Evolutionary conservation across 164 flowering plant genomes (phyloP).

Genomic region (Umbilicus rupestris): DNA sequence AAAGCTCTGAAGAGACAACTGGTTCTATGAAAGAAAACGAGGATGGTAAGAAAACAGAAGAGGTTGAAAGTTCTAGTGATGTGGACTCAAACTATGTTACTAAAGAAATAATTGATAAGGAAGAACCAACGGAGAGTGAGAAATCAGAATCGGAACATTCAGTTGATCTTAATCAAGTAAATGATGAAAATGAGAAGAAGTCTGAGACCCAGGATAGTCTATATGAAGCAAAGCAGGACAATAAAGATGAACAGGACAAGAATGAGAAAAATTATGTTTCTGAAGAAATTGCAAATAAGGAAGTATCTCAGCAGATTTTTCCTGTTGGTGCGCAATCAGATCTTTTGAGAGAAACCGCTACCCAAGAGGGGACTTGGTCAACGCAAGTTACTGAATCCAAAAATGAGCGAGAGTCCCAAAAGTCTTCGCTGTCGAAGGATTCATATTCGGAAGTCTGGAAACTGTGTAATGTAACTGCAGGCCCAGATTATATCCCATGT

Average conservation of each 20-base stretch:
- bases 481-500: conserved; percentile 91
- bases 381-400: conserved; percentile 60
- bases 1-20: conserved; percentile 13
- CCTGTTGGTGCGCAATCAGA: conserved; percentile 57
- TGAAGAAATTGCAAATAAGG: conserved; percentile 27
- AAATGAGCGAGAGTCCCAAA: conserved; percentile 45
- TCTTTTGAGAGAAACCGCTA: conserved; percentile 41
- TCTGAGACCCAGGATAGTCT: conserved; percentile 24
- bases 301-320: conserved; percentile 25
- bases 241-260: conserved; percentile 25
- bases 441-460: conserved; percentile 36
- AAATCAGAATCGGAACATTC: conserved; percentile 16
- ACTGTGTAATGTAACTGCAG: conserved; percentile 74
- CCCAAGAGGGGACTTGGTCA: conserved; percentile 41
- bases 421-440: conserved; percentile 19
- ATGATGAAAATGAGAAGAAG: conserved; percentile 13
- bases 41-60: conserved; percentile 7
- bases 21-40: conserved; percentile 18
- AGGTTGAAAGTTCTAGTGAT: conserved; percentile 11
- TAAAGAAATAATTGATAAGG: conserved; percentile 8
- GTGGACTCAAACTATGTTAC: background rate
- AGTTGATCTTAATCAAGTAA: background rate
- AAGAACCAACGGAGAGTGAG: conserved; percentile 4
- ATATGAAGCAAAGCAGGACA: conserved; percentile 22
- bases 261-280: conserved; percentile 23